A percentile compares a stretch with the other conserved stretches of the same genome.
phyloP scores from a whole-genome alignment of 2,329 filamentous ascomycete genomes.

The Penicillium sp. region DNA sequence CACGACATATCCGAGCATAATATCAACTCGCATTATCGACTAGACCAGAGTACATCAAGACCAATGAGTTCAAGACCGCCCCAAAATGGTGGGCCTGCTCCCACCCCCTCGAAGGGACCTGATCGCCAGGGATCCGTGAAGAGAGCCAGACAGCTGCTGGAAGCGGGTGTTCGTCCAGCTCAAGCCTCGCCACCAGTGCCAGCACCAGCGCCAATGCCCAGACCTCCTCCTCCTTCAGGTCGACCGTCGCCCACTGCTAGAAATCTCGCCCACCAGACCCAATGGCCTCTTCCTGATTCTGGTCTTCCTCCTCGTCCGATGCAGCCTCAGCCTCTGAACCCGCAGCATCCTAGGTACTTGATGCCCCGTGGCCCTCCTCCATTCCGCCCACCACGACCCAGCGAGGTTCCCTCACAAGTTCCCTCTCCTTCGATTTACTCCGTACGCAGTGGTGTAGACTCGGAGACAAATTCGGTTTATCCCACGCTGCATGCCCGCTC shows the following conservation, averaged over 20 bases:
- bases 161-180: constrained; percentile 39
- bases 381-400: constrained; percentile 50
- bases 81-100: constrained; percentile 17
- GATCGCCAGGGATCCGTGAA: constrained; percentile 44
- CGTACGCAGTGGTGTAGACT: constrained; percentile 35
- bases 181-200: constrained; percentile 20
- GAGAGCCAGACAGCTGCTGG: constrained; percentile 43
- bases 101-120: constrained; percentile 21
- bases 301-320: constrained; percentile 32
- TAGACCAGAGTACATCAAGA: constrained; percentile 1
- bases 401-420: constrained; percentile 33
- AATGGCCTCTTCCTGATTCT: constrained; percentile 54
- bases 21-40: constrained; percentile 1
- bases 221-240: constrained; percentile 1
- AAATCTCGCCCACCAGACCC: constrained; percentile 45
- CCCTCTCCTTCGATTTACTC: constrained; percentile 48
- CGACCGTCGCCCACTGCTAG: constrained; percentile 23
- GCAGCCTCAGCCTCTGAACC: constrained; percentile 36
- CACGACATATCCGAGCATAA: constrained; percentile 3
- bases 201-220: constrained; percentile 16
- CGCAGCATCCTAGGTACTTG: constrained; percentile 37
- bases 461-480: constrained; percentile 33
- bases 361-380: constrained; percentile 47
- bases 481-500: constrained; percentile 33
- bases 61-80: constrained; percentile 32